Conservation (phyloP, 2,329 filamentous ascomycete species). For the Raffaelea albimanens region DNA sequence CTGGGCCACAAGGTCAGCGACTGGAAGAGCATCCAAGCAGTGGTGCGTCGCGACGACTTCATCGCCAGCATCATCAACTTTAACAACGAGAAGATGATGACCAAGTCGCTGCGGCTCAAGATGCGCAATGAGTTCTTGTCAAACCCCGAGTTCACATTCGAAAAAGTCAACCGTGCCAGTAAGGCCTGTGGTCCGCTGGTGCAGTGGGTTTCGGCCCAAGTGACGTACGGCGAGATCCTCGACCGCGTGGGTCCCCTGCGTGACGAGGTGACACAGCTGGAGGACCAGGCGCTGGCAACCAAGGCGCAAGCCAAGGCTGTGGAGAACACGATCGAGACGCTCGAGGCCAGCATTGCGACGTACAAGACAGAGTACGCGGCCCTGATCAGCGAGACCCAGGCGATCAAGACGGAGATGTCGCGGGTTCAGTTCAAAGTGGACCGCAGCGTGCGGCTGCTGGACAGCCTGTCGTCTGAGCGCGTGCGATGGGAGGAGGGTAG, state of each 20-base stretch:
- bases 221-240: slow-evolving; percentile 95
- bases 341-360: slow-evolving; percentile 84
- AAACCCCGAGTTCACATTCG: slow-evolving; percentile 91
- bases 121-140: slow-evolving; percentile 91
- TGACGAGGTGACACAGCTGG: slow-evolving; percentile 77
- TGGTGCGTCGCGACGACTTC: slow-evolving; percentile 89
- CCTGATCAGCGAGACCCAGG: slow-evolving; percentile 92
- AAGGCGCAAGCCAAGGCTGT: slow-evolving; percentile 90
- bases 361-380: slow-evolving; percentile 96
- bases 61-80: slow-evolving; percentile 97
- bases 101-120: slow-evolving; percentile 65
- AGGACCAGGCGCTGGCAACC: slow-evolving; percentile 82
- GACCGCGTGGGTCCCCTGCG: slow-evolving; percentile 88
- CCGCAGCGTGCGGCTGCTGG: slow-evolving; percentile 84
- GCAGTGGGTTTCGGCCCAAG: slow-evolving; percentile 94
- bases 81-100: slow-evolving; percentile 94
- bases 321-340: slow-evolving; percentile 70
- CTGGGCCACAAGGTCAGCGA: slow-evolving; percentile 84
- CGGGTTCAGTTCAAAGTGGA: slow-evolving; percentile 97
- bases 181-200: slow-evolving; percentile 95
- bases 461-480: slow-evolving; percentile 90
- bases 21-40: slow-evolving; percentile 85
- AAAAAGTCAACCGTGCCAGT: slow-evolving; percentile 90
- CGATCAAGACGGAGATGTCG: slow-evolving; percentile 94
- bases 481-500: slow-evolving; percentile 93